These are phyloP conservation scores for Eucalyptus pauciflora DNA, from an alignment of 345 rosid species.

Conservation along the genomic window DNA sequence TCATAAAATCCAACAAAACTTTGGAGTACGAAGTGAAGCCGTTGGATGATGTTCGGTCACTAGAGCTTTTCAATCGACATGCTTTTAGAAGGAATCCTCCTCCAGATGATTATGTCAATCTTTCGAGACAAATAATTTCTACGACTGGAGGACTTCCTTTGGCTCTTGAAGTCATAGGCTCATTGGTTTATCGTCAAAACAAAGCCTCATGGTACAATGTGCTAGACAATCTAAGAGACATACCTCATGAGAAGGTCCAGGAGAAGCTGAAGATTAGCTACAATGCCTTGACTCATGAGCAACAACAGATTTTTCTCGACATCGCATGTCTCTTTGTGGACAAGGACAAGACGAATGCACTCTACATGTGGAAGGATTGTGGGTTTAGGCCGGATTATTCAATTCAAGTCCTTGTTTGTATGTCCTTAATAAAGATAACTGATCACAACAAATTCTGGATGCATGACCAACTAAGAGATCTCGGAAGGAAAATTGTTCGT, in stretches of 20 bases:
- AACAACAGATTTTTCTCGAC: not conserved
- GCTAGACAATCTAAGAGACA: accelerated
- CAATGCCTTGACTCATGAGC: not conserved
- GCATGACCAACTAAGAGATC: not conserved
- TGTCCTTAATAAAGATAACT: not conserved
- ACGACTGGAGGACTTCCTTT: not conserved
- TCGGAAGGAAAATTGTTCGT: accelerated
- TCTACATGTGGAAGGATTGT: not conserved
- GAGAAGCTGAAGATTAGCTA: not conserved
- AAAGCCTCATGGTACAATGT: not conserved
- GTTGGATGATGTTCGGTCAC: accelerated
- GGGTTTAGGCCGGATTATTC: accelerated
- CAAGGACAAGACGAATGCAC: not conserved
- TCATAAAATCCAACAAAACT: not conserved
- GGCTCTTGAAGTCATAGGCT: not conserved
- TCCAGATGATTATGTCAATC: not conserved
- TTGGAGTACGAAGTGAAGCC: not conserved
- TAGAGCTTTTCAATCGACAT: not conserved
- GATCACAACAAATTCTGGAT: not conserved
- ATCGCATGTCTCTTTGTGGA: not conserved
- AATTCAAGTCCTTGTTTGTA: not conserved
- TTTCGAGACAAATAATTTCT: not conserved
- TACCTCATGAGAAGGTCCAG: not conserved
- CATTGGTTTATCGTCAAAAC: not conserved
- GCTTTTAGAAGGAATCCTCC: not conserved